These are phyloP conservation scores for Phytophthora pseudosyringae DNA, from an alignment of 352 stramenopile species.

Conservation along the genomic window DNA sequence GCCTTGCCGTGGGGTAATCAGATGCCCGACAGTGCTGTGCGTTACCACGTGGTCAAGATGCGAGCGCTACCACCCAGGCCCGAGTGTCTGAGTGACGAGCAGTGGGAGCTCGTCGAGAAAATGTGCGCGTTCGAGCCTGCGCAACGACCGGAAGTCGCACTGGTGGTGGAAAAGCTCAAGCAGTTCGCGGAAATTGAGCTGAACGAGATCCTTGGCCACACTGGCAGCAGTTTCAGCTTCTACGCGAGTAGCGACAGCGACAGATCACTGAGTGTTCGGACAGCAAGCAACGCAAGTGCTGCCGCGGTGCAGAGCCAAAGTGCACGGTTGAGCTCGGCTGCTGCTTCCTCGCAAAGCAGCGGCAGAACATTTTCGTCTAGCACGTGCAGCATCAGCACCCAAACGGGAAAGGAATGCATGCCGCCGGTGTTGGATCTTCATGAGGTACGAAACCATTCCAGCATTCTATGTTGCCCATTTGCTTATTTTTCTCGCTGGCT, in stretches of 20 bases:
- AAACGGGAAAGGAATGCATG: slow-evolving; percentile 8
- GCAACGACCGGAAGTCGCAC: slow-evolving; percentile 20
- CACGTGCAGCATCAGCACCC: slow-evolving; percentile 16
- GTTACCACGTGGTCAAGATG: slow-evolving; percentile 22
- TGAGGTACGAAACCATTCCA: slow-evolving; percentile 9
- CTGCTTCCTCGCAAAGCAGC: slow-evolving; percentile 13
- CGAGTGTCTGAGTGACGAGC: slow-evolving; percentile 19
- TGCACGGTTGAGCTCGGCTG: slow-evolving; percentile 1
- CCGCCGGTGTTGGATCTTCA: slow-evolving; percentile 6
- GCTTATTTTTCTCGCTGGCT: neutral
- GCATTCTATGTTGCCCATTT: neutral
- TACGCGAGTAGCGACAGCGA: neutral
- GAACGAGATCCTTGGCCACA: slow-evolving; percentile 2
- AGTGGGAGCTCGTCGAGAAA: slow-evolving; percentile 29
- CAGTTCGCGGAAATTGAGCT: slow-evolving; percentile 15
- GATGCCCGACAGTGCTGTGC: too few species aligned
- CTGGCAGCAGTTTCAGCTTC: slow-evolving; percentile 1
- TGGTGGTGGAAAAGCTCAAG: slow-evolving; percentile 24
- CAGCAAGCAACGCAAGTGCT: slow-evolving; percentile 1
- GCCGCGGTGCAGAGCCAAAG: neutral
- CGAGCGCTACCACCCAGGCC: slow-evolving; percentile 16
- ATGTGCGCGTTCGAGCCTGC: slow-evolving; percentile 30
- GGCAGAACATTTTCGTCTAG: slow-evolving; percentile 17
- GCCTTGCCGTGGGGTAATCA: slow-evolving; percentile 13
- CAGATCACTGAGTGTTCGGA: neutral